Conservation (phyloP, 2,329 filamentous ascomycete genomes). For the Ophiostoma sp. region DNA sequence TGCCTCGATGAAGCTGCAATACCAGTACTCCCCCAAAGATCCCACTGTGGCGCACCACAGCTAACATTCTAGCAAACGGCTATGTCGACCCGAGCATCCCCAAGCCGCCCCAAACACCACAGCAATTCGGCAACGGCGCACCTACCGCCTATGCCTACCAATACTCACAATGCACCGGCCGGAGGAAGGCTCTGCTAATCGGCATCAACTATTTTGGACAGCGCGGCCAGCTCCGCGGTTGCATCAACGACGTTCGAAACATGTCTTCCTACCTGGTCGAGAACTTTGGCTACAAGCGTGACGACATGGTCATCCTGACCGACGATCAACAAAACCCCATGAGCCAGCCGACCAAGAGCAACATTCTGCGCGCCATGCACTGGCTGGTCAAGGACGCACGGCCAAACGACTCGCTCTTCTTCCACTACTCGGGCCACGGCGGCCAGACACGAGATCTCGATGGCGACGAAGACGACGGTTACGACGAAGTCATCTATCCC, state of each 20-base stretch:
- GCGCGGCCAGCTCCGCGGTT: slow-evolving; percentile 81
- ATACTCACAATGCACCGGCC: slow-evolving; percentile 86
- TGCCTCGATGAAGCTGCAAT: neutral
- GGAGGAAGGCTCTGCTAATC: slow-evolving; percentile 81
- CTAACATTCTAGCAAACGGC: slow-evolving; percentile 19
- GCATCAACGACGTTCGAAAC: slow-evolving; percentile 96
- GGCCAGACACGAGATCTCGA: slow-evolving; percentile 76
- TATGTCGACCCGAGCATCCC: slow-evolving; percentile 20
- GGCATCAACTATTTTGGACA: slow-evolving; percentile 97
- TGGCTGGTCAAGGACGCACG: slow-evolving; percentile 93
- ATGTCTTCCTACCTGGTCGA: slow-evolving; percentile 88
- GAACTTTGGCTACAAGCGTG: slow-evolving; percentile 85
- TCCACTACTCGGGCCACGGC: slow-evolving; percentile 89
- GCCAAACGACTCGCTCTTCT: slow-evolving; percentile 92
- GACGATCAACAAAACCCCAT: slow-evolving; percentile 97
- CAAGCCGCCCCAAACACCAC: slow-evolving; percentile 23
- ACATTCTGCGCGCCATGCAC: slow-evolving; percentile 93
- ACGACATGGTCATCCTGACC: slow-evolving; percentile 95
- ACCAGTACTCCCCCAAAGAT: neutral
- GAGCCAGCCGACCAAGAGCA: slow-evolving; percentile 93
- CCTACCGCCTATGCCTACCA: slow-evolving; percentile 77
- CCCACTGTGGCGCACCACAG: neutral
- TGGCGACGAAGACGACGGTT: slow-evolving; percentile 75
- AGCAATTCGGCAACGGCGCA: slow-evolving; percentile 60
- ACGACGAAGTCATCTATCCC: slow-evolving; percentile 79